Conservation (phyloP, 352 stramenopile species). For the Globisporangium cederbergense region DNA sequence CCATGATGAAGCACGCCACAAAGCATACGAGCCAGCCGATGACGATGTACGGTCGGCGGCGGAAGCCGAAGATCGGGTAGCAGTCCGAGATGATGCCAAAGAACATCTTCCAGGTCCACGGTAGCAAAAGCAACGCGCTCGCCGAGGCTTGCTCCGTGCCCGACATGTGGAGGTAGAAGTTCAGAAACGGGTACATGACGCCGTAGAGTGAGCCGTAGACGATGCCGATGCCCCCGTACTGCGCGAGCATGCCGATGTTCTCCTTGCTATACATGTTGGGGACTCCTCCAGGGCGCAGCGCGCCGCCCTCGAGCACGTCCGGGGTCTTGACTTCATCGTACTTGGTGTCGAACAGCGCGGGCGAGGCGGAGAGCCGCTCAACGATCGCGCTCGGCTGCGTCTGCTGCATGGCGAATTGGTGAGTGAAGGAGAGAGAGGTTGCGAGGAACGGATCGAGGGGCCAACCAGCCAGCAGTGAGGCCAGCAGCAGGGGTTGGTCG, state of each 20-base stretch:
- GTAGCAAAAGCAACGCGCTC: slow-evolving; percentile 49
- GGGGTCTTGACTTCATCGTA: slow-evolving; percentile 27
- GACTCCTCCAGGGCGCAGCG: slow-evolving; percentile 32
- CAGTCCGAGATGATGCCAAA: slow-evolving; percentile 47
- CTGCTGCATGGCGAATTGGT: slow-evolving; percentile 17
- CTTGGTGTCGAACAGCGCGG: slow-evolving; percentile 18
- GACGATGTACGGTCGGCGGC: slow-evolving; percentile 56
- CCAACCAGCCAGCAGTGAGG: background rate
- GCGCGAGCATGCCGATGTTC: slow-evolving; percentile 43
- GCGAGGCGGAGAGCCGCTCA: slow-evolving; percentile 26
- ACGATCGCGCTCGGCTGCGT: slow-evolving; percentile 15
- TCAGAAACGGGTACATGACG: slow-evolving; percentile 48
- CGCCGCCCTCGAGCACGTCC: slow-evolving; percentile 32
- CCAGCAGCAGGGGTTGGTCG: background rate
- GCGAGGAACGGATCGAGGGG: background rate
- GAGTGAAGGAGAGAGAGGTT: background rate
- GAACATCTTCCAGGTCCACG: slow-evolving; percentile 79
- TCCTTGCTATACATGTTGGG: slow-evolving; percentile 31
- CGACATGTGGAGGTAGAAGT: slow-evolving; percentile 51
- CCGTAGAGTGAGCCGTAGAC: slow-evolving; percentile 45
- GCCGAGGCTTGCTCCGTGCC: slow-evolving; percentile 37
- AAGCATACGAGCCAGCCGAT: slow-evolving; percentile 53
- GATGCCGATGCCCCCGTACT: slow-evolving; percentile 46
- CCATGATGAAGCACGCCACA: slow-evolving; percentile 37
- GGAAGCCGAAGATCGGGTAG: slow-evolving; percentile 39